Conservation (phyloP, 1,284 basidiomycete species). For the Entoloma clypeatum region DNA sequence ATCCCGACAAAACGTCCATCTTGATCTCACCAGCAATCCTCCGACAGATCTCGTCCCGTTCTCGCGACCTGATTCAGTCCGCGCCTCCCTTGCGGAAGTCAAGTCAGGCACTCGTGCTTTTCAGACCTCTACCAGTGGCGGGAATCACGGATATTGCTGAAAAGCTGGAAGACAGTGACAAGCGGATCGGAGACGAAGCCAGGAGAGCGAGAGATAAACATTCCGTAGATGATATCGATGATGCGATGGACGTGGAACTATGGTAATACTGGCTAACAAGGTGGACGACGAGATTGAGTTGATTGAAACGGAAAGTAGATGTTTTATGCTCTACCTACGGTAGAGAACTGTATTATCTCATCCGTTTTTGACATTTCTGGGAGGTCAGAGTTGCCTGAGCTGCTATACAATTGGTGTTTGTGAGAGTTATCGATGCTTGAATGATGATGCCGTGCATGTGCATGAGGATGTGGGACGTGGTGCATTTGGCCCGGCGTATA, state of each 20-base stretch:
- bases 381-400: constrained; percentile 27
- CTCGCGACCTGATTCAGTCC: constrained; percentile 13
- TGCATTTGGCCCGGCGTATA: constrained; percentile 58
- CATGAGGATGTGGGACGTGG: constrained; percentile 73
- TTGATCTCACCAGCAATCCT: constrained; percentile 48
- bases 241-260: constrained; percentile 60
- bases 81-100: constrained; percentile 15
- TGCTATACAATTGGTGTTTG: constrained; percentile 34
- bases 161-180: constrained; percentile 12
- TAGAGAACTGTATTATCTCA: constrained; percentile 46
- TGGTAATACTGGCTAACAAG: too few relatives aligned
- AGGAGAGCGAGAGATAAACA: constrained; percentile 12
- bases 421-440: constrained; percentile 43
- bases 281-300: constrained; percentile 15
- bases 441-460: constrained; percentile 65
- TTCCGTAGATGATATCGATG: constrained; percentile 25
- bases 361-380: constrained; percentile 42
- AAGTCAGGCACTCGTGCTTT: constrained; percentile 57
- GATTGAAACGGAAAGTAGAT: constrained; percentile 14
- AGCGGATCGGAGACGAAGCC: constrained; percentile 16
- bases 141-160: constrained; percentile 1
- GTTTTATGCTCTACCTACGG: constrained; percentile 26
- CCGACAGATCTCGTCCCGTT: constrained; percentile 37
- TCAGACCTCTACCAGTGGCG: constrained; percentile 38
- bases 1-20: constrained; percentile 27